Conservation (phyloP, 2,329 filamentous ascomycete species). For the Berkeleyomyces basicola region DNA sequence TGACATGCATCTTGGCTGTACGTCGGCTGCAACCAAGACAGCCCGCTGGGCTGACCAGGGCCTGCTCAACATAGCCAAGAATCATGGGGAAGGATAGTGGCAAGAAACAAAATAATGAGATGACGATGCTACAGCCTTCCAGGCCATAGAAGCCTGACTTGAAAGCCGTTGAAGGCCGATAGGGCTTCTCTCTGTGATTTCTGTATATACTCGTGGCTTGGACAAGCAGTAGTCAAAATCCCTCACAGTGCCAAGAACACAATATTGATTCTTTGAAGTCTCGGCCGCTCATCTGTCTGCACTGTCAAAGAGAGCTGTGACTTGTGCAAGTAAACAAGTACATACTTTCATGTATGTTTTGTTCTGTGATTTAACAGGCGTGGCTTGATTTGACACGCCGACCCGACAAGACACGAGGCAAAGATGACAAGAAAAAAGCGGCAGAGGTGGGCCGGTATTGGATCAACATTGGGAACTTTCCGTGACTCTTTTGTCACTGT, state of each 20-base stretch:
- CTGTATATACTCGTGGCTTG: background rate
- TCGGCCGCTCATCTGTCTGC: too few relatives aligned
- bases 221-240: background rate
- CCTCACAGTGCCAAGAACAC: background rate
- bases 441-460: too few relatives aligned
- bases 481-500: background rate
- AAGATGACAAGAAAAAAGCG: background rate
- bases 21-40: background rate
- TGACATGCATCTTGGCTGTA: background rate
- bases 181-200: background rate
- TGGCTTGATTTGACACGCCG: background rate
- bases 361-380: background rate
- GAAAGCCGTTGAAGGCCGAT: background rate
- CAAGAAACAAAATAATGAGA: background rate
- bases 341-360: background rate
- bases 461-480: too few relatives aligned
- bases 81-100: background rate
- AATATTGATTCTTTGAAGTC: background rate
- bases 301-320: too few relatives aligned
- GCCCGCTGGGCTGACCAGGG: too few relatives aligned
- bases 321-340: too few relatives aligned
- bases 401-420: background rate
- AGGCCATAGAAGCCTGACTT: background rate
- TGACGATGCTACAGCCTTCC: too few relatives aligned
- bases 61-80: background rate